Evolutionary conservation across 2,329 filamentous ascomycete genomes (phyloP).

Genomic region (Aspergillus fischeri): DNA sequence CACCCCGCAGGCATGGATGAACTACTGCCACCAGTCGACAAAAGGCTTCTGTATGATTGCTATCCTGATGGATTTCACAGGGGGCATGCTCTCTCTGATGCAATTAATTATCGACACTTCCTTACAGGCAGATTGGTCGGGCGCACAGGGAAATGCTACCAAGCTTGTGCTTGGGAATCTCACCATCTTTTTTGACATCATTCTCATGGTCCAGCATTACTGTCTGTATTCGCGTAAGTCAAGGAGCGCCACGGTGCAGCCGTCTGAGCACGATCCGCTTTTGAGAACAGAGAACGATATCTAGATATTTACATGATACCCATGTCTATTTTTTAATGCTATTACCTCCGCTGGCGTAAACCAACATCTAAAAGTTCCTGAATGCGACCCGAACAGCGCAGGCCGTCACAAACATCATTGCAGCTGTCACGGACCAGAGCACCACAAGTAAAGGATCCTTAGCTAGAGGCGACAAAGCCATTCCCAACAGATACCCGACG

Average conservation of each 20-base stretch:
- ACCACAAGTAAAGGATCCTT: constrained; percentile 1
- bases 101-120: not conserved
- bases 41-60: no score
- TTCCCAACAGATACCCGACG: constrained; percentile 1
- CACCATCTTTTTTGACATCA: not conserved
- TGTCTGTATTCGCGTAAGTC: not conserved
- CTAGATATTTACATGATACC: no score
- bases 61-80: no score
- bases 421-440: not conserved
- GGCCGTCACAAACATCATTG: not conserved
- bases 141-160: not conserved
- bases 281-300: not conserved
- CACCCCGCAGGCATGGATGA: no score
- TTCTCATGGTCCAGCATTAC: not conserved
- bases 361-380: no score
- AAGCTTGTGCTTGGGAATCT: not conserved
- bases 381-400: not conserved
- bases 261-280: not conserved
- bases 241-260: not conserved
- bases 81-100: no score
- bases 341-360: no score
- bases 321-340: no score
- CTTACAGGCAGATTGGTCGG: not conserved
- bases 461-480: not conserved
- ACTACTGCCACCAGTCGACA: no score